These are phyloP conservation scores for Lenzites betulinus DNA, from an alignment of 768 basidiomycete genomes.

Conservation along the genomic window DNA sequence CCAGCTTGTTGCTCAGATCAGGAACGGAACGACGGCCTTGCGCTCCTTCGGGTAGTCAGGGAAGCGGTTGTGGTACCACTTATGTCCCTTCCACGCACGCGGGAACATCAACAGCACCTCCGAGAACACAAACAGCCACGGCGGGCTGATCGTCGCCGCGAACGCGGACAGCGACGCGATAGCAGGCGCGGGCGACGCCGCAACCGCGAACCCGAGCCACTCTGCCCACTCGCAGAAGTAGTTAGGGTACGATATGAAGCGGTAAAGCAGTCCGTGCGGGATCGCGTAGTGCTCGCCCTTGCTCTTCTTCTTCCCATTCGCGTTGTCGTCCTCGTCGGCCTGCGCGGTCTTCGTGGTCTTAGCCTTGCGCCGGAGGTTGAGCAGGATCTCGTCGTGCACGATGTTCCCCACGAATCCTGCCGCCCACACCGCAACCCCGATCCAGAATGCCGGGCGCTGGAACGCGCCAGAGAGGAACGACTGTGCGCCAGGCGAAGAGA, in stretches of 20 bases:
- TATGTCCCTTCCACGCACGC: conserved; percentile 77
- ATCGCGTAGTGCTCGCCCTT: conserved; percentile 67
- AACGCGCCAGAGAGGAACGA: conserved; percentile 41
- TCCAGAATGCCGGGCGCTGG: conserved; percentile 53
- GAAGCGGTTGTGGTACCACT: conserved; percentile 83
- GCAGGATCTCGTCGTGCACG: conserved; percentile 86
- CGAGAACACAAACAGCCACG: conserved; percentile 75
- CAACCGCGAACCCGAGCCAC: conserved; percentile 87
- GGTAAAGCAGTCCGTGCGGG: conserved; percentile 77
- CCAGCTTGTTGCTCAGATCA: conserved; percentile 45
- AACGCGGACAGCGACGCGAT: conserved; percentile 35
- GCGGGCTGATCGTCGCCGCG: conserved; percentile 56
- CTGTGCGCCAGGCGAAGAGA: conserved; percentile 58
- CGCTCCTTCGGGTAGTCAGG: conserved; percentile 77
- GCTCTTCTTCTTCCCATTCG: conserved; percentile 31
- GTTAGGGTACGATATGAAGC: conserved; percentile 85
- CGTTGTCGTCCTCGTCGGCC: conserved; percentile 37
- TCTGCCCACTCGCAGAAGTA: conserved; percentile 96
- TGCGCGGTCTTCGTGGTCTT: conserved; percentile 30
- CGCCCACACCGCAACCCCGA: conserved; percentile 67
- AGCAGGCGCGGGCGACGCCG: conserved; percentile 55
- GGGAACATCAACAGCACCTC: conserved; percentile 83
- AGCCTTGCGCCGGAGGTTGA: conserved; percentile 75
- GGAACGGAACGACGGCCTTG: conserved; percentile 77
- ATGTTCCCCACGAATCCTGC: conserved; percentile 79